A percentile compares a stretch with the other conserved stretches of the same genome.
phyloP scores from a whole-genome alignment of 164 flowering plant species.

The Stephania yunnanensis region DNA sequence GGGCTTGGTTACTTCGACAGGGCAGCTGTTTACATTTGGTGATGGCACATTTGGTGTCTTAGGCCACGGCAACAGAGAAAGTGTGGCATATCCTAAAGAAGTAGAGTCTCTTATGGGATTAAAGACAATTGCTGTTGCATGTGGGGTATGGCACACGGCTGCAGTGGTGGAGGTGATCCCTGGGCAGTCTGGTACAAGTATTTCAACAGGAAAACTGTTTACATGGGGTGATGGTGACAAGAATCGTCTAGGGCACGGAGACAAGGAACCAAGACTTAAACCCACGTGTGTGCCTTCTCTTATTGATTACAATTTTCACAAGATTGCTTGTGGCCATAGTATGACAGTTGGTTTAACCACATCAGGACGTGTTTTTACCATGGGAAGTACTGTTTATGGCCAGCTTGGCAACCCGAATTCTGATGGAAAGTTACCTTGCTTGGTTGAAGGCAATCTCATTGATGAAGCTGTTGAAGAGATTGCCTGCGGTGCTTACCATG shows the following conservation, averaged over 20 bases:
- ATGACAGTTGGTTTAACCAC: slow-evolving; percentile 35
- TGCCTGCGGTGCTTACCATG: slow-evolving; percentile 77
- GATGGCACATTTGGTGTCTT: slow-evolving; percentile 41
- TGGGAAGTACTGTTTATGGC: slow-evolving; percentile 39
- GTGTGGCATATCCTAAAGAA: slow-evolving; percentile 30
- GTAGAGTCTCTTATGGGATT: slow-evolving; percentile 34
- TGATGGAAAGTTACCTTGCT: slow-evolving; percentile 36
- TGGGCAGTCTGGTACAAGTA: slow-evolving; percentile 29
- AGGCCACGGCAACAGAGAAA: slow-evolving; percentile 34
- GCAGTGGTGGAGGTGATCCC: slow-evolving; percentile 38
- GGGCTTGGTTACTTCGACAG: slow-evolving; percentile 30
- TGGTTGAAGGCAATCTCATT: slow-evolving; percentile 27
- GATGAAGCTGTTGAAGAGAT: slow-evolving; percentile 45
- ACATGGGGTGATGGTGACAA: slow-evolving; percentile 45
- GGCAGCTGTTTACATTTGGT: slow-evolving; percentile 36
- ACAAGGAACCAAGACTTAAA: slow-evolving; percentile 30
- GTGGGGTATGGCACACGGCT: slow-evolving; percentile 45
- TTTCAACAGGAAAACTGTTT: slow-evolving; percentile 35
- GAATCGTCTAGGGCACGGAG: slow-evolving; percentile 40
- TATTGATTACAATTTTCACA: slow-evolving; percentile 35
- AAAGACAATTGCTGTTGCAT: slow-evolving; percentile 34
- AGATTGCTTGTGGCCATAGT: slow-evolving; percentile 39
- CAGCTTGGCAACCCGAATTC: slow-evolving; percentile 35
- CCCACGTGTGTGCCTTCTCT: slow-evolving; percentile 39
- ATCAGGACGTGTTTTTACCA: slow-evolving; percentile 33